Conservation (phyloP, 805 yeast genomes). For the Metschnikowia hibisci region DNA sequence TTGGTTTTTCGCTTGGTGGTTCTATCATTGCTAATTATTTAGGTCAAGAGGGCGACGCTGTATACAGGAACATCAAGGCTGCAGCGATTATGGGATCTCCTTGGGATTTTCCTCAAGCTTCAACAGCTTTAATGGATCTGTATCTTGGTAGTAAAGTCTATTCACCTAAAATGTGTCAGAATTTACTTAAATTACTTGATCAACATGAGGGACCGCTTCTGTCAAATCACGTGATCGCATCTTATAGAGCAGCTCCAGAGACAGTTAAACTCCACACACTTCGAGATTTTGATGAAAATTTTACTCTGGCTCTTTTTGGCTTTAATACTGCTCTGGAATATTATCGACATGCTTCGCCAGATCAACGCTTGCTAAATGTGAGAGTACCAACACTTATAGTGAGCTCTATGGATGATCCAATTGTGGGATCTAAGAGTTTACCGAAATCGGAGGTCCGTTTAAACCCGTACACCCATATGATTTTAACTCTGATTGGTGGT, state of each 20-base stretch:
- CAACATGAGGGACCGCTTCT: slow-evolving; percentile 30
- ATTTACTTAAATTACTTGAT: slow-evolving; percentile 30
- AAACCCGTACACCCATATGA: slow-evolving; percentile 57
- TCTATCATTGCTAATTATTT: slow-evolving; percentile 61
- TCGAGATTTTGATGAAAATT: slow-evolving; percentile 56
- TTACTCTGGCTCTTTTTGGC: slow-evolving; percentile 62
- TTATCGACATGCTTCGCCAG: slow-evolving; percentile 63
- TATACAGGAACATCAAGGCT: slow-evolving; percentile 48
- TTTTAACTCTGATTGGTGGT: slow-evolving; percentile 66
- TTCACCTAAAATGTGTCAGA: slow-evolving; percentile 42
- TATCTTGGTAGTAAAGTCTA: slow-evolving; percentile 36
- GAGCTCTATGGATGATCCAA: slow-evolving; percentile 65
- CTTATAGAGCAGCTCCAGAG: slow-evolving; percentile 29
- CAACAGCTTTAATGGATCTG: slow-evolving; percentile 38
- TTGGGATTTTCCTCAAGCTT: slow-evolving; percentile 64
- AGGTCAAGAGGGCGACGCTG: slow-evolving; percentile 56
- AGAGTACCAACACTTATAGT: slow-evolving; percentile 61
- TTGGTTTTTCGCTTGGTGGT: slow-evolving; percentile 75
- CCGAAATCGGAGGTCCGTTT: slow-evolving; percentile 47
- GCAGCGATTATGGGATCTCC: slow-evolving; percentile 64
- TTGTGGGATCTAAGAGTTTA: slow-evolving; percentile 49
- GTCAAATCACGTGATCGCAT: slow-evolving; percentile 21
- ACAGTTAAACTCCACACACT: slow-evolving; percentile 34
- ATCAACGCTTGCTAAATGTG: slow-evolving; percentile 50
- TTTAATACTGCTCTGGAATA: slow-evolving; percentile 59